These are phyloP conservation scores for Fraxinus greggii DNA, from an alignment of 305 asterid genomes.

Conservation along the genomic window DNA sequence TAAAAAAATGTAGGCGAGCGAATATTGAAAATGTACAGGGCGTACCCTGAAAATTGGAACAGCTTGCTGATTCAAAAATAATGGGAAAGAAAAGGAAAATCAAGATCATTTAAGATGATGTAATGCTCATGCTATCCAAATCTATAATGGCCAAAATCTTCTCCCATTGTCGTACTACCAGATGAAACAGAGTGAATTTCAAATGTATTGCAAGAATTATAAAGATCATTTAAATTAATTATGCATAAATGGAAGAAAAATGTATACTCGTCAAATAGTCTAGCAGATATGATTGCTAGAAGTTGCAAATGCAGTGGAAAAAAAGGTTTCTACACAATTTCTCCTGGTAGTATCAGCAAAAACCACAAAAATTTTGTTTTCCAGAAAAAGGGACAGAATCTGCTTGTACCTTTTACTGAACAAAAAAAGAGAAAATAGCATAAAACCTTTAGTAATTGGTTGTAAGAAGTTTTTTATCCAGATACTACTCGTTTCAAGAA, in stretches of 20 bases:
- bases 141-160: background rate
- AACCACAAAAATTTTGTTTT: background rate
- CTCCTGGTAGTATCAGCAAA: background rate
- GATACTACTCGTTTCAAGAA: background rate
- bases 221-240: background rate
- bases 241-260: background rate
- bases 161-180: background rate
- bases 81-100: background rate
- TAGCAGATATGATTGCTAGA: background rate
- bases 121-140: background rate
- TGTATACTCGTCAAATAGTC: background rate
- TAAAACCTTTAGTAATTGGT: background rate
- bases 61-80: background rate
- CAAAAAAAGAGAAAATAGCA: background rate
- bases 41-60: background rate
- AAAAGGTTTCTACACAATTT: background rate
- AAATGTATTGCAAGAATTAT: background rate
- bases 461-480: background rate
- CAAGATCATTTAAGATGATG: background rate
- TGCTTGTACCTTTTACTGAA: background rate
- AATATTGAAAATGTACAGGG: background rate
- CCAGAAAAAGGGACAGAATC: background rate
- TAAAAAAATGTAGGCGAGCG: background rate
- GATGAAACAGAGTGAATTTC: background rate
- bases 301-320: background rate